These are phyloP conservation scores for Cladophialophora carrionii DNA, from an alignment of 2,329 filamentous ascomycete species.

Conservation along the genomic window DNA sequence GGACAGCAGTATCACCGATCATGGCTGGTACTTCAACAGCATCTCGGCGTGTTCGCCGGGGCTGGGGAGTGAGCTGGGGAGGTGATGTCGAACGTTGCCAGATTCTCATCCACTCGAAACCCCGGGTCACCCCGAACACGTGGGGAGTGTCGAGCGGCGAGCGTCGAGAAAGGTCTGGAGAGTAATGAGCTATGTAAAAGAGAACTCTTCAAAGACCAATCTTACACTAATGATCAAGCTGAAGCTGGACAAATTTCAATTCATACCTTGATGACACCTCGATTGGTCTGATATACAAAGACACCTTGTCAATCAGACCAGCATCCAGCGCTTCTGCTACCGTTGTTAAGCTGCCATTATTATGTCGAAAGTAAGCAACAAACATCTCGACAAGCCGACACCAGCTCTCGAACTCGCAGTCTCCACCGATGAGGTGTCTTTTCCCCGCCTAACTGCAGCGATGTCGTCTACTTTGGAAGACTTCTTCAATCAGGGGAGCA, in stretches of 20 bases:
- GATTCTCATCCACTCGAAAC: too few species aligned
- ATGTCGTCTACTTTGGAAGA: too few species aligned
- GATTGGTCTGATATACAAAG: too few species aligned
- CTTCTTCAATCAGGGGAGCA: too few species aligned
- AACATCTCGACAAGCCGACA: not conserved
- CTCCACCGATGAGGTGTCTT: too few species aligned
- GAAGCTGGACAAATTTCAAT: not conserved
- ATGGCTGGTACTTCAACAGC: conserved; percentile 45
- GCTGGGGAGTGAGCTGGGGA: conserved; percentile 6
- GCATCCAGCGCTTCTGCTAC: not conserved
- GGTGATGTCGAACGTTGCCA: not conserved
- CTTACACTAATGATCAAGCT: not conserved
- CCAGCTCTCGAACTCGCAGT: not conserved
- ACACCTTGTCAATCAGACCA: not conserved
- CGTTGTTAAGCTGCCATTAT: not conserved
- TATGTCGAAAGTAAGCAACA: not conserved
- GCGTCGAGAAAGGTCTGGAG: not conserved
- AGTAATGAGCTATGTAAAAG: not conserved
- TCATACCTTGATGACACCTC: not conserved
- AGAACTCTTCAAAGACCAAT: not conserved
- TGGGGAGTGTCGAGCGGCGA: too few species aligned
- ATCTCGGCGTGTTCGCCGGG: conserved; percentile 32
- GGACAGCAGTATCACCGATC: conserved; percentile 40
- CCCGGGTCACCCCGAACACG: too few species aligned
- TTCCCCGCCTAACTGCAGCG: too few species aligned